Conservation (phyloP, 225 moss, liverwort and hornwort genomes). For the Antitrichia curtipendula region DNA sequence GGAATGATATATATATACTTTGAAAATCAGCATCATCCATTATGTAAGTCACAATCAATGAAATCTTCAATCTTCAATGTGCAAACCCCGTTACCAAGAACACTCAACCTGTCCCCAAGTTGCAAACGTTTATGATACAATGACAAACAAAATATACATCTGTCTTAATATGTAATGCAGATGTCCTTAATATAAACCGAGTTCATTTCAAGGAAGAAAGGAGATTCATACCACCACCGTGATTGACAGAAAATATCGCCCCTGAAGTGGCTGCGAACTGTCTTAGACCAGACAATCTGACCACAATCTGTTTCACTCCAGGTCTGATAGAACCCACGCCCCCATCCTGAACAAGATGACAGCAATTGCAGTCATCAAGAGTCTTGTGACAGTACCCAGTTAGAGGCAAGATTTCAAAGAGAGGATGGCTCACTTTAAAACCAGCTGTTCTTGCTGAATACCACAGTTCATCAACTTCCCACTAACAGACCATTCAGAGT, state of each 20-base stretch:
- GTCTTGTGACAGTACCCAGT: background rate
- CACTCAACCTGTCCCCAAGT: background rate
- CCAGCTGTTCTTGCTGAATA: background rate
- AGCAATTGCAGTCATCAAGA: background rate
- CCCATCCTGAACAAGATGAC: constrained; percentile 3
- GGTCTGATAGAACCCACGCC: background rate
- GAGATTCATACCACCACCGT: constrained; percentile 4
- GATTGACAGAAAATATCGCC: background rate
- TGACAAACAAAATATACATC: background rate
- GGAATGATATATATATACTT: background rate
- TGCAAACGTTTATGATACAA: background rate
- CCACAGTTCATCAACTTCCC: background rate
- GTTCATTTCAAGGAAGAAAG: background rate
- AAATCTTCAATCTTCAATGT: background rate
- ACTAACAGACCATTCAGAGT: background rate
- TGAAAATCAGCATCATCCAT: background rate
- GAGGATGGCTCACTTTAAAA: background rate
- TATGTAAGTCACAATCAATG: background rate
- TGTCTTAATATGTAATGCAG: too few species aligned
- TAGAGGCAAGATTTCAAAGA: background rate
- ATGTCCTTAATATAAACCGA: background rate
- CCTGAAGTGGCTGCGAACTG: background rate
- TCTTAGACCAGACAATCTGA: constrained; percentile 4
- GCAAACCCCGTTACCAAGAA: background rate
- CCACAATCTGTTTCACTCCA: constrained; percentile 27